Evolutionary conservation across 352 stramenopile species (phyloP), one percentile per base, ranked within the genome.

Genomic region (Phytophthora pini): DNA sequence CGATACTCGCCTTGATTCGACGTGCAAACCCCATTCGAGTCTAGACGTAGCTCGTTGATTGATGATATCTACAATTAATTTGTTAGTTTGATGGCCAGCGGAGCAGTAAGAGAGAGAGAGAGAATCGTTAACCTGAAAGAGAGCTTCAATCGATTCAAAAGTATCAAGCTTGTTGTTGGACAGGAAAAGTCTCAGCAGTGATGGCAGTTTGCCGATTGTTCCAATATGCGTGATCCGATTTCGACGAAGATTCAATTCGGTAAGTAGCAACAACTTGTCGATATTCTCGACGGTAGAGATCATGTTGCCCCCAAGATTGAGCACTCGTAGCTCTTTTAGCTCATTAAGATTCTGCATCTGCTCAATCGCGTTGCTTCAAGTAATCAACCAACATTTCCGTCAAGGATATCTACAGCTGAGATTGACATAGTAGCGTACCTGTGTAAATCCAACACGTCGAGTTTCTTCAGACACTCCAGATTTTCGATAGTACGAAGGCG

Each of bases 361-460:
- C 31, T 90, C 74, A 32, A 98, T 97, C 20, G 94, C 83, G 57
- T 98, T 98, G 60, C 88, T 90, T 61, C 20, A 39, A 51, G 26
- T 49, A 17, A 26, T 31, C 34, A 52, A n/a, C 10, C 24, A 31
- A 13, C 4, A 34, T 5, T 52, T 53, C 34, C 36, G 53, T 59
- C 39, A 60, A 41, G 27, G 22, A 8, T 4, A 50, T 24, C n/a
- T 9, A 11, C 20, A 9, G 38, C 24, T 20, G 2, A 51, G 61
- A 8, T 17, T 26, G 9, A 27, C 12, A 29, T 12, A 39, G 7
- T 32, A 36, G 6, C 51, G 9, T 26, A 90, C 81, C 81, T 95
- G 72, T 98, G 93, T 20, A 98, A 65, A 56, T 98, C 93, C 6
- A 98, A 74, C 3, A 98, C 93, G 57, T 98, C 93, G n/a, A 98